Percentiles rank a stretch among this genome's conserved stretches.
Conservation (phyloP, 108 stramenopile genomes). For the Parmales sp. region DNA sequence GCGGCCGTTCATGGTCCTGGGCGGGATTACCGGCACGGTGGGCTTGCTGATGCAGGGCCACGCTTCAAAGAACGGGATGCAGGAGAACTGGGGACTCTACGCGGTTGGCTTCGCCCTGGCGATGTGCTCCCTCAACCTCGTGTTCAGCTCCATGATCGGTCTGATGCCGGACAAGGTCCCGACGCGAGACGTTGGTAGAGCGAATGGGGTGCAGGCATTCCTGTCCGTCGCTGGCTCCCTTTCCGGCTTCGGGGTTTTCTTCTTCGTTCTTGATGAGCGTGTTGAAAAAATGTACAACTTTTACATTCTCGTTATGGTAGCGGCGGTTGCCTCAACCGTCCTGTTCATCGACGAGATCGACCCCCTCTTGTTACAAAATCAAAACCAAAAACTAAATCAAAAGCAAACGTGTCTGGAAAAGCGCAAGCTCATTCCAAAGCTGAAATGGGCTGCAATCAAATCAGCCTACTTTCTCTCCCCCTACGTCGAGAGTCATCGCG, state of each 20-base stretch:
- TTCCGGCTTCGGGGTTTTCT: constrained; percentile 46
- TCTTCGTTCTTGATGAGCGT: constrained; percentile 22
- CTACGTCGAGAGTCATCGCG: constrained; percentile 27
- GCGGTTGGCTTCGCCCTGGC: neutral
- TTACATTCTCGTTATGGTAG: constrained; percentile 30
- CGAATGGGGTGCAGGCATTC: constrained; percentile 49
- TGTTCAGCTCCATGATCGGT: constrained; percentile 54
- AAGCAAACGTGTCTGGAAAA: constrained; percentile 18
- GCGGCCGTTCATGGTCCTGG: neutral
- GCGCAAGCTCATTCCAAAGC: neutral
- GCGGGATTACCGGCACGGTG: neutral
- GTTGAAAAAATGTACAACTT: constrained; percentile 25
- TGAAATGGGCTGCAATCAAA: constrained; percentile 5
- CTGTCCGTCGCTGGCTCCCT: constrained; percentile 42
- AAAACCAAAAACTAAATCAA: neutral
- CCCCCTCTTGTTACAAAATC: constrained; percentile 10
- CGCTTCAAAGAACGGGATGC: neutral
- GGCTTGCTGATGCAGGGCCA: neutral
- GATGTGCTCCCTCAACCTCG: constrained; percentile 24
- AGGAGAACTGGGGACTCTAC: neutral
- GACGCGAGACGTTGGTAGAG: constrained; percentile 37
- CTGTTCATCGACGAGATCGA: constrained; percentile 30
- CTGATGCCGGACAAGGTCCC: constrained; percentile 53
- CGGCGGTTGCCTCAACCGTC: constrained; percentile 26
- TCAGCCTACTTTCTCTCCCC: constrained; percentile 38